Evolutionary conservation across 2,329 filamentous ascomycete species (phyloP).

Genomic region (Botrytis cinerea): DNA sequence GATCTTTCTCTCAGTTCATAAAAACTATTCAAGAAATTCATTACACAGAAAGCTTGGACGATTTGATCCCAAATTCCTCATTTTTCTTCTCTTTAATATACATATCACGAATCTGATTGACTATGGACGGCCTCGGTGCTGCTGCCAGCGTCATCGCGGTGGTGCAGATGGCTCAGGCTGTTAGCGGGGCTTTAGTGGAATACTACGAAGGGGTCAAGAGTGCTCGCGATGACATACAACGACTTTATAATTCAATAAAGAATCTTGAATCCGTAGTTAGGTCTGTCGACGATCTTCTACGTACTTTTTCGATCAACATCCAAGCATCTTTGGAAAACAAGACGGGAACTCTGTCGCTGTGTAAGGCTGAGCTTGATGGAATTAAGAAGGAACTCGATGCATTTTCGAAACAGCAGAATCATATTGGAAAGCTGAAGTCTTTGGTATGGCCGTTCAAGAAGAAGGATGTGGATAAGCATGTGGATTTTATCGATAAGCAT

Average conservation of each 20-base stretch:
- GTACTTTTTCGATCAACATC: not conserved
- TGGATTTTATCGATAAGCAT: slow-evolving; percentile 24
- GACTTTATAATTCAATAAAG: not conserved
- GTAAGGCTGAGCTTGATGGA: not conserved
- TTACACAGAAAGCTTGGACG: not conserved
- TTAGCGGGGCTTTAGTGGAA: not conserved
- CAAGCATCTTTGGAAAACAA: not conserved
- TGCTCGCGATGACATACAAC: not conserved
- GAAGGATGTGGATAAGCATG: slow-evolving; percentile 13
- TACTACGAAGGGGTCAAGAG: not conserved
- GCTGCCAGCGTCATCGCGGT: not conserved
- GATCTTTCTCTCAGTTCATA: not conserved
- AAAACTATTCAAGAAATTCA: not conserved
- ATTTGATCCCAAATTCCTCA: not conserved
- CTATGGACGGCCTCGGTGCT: not conserved
- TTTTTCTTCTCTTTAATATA: not conserved
- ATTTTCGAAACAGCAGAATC: not conserved
- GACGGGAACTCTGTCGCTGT: not conserved
- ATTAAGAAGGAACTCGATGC: not conserved
- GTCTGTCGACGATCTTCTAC: not conserved
- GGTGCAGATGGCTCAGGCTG: not conserved
- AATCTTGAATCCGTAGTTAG: not conserved
- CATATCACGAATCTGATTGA: not conserved
- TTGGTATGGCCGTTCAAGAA: slow-evolving; percentile 35
- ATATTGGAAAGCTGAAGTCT: slow-evolving; percentile 13